These are phyloP conservation scores for Clitoria ternatea DNA, from an alignment of 306 rosid species.

Conservation along the genomic window DNA sequence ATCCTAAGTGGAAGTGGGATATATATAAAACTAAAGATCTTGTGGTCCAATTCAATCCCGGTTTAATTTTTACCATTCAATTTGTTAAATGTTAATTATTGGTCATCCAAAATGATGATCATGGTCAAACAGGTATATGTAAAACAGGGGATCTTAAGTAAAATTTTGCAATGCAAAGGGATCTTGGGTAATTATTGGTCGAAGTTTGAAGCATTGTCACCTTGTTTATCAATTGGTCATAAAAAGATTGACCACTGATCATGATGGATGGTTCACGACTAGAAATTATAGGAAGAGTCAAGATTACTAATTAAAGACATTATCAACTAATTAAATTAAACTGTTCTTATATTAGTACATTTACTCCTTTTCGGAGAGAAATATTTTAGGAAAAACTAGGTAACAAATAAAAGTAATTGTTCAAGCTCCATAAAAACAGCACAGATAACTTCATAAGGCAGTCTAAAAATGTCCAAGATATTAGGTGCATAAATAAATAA, in stretches of 20 bases:
- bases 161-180: slow-evolving; percentile 14
- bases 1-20: slow-evolving; percentile 50
- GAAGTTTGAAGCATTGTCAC: slow-evolving; percentile 2
- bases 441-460: neutral
- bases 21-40: neutral
- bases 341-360: too few relatives aligned
- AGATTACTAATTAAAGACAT: neutral
- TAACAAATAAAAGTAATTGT: neutral
- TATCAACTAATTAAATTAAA: too few relatives aligned
- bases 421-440: neutral
- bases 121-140: slow-evolving; percentile 40
- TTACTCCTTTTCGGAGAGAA: neutral
- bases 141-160: slow-evolving; percentile 28
- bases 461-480: too few relatives aligned
- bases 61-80: slow-evolving; percentile 12
- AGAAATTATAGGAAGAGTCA: slow-evolving; percentile 12
- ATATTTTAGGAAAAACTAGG: neutral
- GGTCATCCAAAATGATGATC: slow-evolving; percentile 37
- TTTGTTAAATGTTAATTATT: slow-evolving; percentile 31
- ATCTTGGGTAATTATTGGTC: slow-evolving; percentile 24
- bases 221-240: slow-evolving; percentile 5
- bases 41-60: slow-evolving; percentile 15
- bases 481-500: too few relatives aligned
- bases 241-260: slow-evolving; percentile 4
- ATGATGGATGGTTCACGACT: slow-evolving; percentile 1